Evolutionary conservation across 441 rosid genomes (phyloP), one percentile per base, ranked within the genome.

Genomic region (Eruca vesicaria): DNA sequence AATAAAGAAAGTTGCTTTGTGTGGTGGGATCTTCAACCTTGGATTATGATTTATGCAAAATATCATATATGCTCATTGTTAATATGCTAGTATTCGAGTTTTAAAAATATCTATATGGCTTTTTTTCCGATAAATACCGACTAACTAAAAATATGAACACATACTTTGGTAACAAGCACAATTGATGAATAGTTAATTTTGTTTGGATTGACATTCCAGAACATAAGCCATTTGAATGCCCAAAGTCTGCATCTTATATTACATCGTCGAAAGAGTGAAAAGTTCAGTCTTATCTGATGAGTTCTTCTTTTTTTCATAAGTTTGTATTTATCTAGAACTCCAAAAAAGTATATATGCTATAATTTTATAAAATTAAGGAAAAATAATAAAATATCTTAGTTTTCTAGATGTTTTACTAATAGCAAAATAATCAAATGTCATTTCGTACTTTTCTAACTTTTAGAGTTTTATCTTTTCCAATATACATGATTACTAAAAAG

Each of bases 11-110:
- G 66, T 33, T 18, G 66, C 48, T 33, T 62, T 62, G 66, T 9
- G 28, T 33, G 5, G 66, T 33, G 66, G 28, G 28, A 61, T 33
- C 28, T 61, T 61, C 11, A 9, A 61, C 43, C 16, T 32, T 32
- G 65, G 65, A 60, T 61, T 32, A 32, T 60, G 41, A n/a, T n/a
- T n/a, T n/a, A n/a, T n/a, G n/a, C 64, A 43, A 60, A 60, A 32
- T 26, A 61, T 61, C 43, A n/a, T 16, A 32, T 61, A 15, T 31
- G 63, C 38, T 59, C 38, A 15, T 29, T 31, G 21, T 18, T 59
- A 52, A 9, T 52, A 10, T 23, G 60, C 60, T 55, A 21, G 31
- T 55, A 38, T n/a, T 29, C 21, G n/a, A 21, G 36, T 58, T 28
- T 58, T 7, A 6, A 12, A 28, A 58, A n/a, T 29, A 29, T 4